Conservation (phyloP, 257 asterid genomes). For the Solanum medicagineum region DNA sequence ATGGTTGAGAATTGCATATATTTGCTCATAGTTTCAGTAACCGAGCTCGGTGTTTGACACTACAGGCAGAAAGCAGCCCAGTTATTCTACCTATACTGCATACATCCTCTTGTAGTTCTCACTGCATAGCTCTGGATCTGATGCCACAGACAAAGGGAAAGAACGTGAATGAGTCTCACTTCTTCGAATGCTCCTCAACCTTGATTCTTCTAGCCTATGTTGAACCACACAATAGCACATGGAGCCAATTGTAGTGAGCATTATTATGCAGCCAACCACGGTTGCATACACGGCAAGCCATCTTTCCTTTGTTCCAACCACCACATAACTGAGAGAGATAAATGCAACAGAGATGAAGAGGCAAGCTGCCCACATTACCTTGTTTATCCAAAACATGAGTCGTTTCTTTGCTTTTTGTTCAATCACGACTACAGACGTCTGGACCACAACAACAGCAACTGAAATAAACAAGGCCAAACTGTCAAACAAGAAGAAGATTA, state of each 20-base stretch:
- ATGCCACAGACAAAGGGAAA: slow-evolving; percentile 55
- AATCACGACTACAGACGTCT: slow-evolving; percentile 84
- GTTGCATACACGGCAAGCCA: slow-evolving; percentile 86
- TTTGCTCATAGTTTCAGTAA: not conserved
- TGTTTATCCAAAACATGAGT: slow-evolving; percentile 86
- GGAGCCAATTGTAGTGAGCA: slow-evolving; percentile 80
- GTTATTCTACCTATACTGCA: slow-evolving; percentile 36
- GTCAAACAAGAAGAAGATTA: slow-evolving; percentile 71
- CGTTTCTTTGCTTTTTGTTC: slow-evolving; percentile 85
- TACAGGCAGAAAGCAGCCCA: not conserved
- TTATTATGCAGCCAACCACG: slow-evolving; percentile 62
- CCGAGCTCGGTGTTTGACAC: not conserved
- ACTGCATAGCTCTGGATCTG: slow-evolving; percentile 53
- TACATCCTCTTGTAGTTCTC: slow-evolving; percentile 77
- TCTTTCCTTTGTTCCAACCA: slow-evolving; percentile 58
- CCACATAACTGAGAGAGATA: slow-evolving; percentile 72
- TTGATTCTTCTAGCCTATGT: slow-evolving; percentile 74
- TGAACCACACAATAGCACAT: slow-evolving; percentile 83
- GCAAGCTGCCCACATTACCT: slow-evolving; percentile 96
- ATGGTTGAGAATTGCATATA: not conserved
- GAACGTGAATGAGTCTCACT: slow-evolving; percentile 54
- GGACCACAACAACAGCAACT: slow-evolving; percentile 92
- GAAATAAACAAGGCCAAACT: slow-evolving; percentile 81
- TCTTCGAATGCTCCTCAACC: slow-evolving; percentile 54
- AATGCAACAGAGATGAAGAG: slow-evolving; percentile 72